Evolutionary conservation across 1,284 basidiomycete species (phyloP).

Genomic region (Gomphus bonarii): DNA sequence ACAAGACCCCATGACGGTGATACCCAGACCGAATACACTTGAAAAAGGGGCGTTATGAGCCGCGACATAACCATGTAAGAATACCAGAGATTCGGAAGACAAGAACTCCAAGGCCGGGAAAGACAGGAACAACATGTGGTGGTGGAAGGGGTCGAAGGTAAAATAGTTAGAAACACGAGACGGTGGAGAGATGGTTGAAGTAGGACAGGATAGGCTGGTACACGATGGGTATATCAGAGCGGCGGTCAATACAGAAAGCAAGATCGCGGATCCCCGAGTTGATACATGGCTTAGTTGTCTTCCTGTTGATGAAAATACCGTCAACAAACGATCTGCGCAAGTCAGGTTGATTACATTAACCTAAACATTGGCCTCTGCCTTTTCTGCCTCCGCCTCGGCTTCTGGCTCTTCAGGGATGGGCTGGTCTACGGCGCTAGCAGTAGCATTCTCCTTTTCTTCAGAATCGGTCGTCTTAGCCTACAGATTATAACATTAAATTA

Average conservation of each 20-base stretch:
- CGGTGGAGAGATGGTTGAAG: neutral
- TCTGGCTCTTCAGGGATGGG: conserved; percentile 1
- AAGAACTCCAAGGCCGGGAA: neutral
- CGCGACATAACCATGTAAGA: neutral
- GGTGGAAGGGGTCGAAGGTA: neutral
- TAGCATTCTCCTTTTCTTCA: neutral
- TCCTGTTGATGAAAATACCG: neutral
- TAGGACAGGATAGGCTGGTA: neutral
- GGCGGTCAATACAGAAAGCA: neutral
- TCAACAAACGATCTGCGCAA: too few relatives aligned
- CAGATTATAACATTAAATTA: neutral
- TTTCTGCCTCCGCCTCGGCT: neutral
- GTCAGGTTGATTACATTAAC: too few relatives aligned
- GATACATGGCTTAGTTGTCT: neutral
- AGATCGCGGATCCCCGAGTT: neutral
- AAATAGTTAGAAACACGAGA: neutral
- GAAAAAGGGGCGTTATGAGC: conserved; percentile 16
- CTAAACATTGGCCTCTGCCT: neutral
- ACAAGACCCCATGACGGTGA: neutral
- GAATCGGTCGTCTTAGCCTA: neutral
- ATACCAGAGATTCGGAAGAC: neutral
- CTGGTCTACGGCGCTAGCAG: neutral
- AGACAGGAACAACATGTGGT: neutral
- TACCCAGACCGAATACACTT: conserved; percentile 23
- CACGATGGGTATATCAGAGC: conserved; percentile 1